phyloP scores from a whole-genome alignment of 257 asterid genomes.

The Capsicum baccatum region DNA sequence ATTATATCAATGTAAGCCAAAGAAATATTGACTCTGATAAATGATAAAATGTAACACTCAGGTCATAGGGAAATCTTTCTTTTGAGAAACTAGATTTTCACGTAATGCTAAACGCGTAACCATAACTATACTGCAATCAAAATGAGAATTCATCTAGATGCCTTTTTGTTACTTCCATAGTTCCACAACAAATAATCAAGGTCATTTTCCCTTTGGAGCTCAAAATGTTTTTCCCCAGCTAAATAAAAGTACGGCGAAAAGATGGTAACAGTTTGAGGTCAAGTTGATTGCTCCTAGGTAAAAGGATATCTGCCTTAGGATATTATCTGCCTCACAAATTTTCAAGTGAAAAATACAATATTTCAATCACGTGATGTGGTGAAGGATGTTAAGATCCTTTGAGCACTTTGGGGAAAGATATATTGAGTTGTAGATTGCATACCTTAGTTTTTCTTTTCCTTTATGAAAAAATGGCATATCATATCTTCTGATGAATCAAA shows the following conservation, averaged over 20 bases:
- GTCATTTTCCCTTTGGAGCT: not conserved
- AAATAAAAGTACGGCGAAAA: not conserved
- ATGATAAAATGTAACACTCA: not conserved
- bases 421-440: not conserved
- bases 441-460: not conserved
- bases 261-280: not conserved
- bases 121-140: not conserved
- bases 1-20: not conserved
- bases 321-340: not conserved
- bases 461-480: not conserved
- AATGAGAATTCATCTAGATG: slow-evolving; percentile 6
- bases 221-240: not conserved
- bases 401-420: not conserved
- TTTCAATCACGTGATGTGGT: not conserved
- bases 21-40: not conserved
- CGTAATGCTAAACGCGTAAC: not conserved
- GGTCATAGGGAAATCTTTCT: not conserved
- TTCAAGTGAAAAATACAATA: not conserved
- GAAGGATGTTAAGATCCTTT: not conserved
- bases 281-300: not conserved
- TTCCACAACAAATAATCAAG: not conserved
- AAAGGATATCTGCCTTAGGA: not conserved
- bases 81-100: not conserved
- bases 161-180: not conserved
- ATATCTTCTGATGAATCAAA: not conserved